A percentile compares a stretch with the other conserved stretches of the same genome.
Conservation (phyloP, 345 rosid genomes). For the Lepidium africanum region DNA sequence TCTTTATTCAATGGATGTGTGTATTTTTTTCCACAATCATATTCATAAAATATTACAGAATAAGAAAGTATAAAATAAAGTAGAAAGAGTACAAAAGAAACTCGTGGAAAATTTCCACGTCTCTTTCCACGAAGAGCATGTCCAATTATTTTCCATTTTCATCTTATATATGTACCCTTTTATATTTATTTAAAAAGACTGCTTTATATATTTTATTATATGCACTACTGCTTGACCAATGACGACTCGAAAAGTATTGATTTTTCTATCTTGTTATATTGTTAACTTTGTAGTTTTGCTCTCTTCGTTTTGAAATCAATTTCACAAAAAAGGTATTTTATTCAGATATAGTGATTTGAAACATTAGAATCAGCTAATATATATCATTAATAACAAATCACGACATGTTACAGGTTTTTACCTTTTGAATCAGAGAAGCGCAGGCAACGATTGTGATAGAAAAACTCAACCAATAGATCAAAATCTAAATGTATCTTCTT, state of each 20-base stretch:
- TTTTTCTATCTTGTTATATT: background rate
- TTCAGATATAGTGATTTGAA: background rate
- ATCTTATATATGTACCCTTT: background rate
- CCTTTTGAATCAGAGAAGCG: background rate
- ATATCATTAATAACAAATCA: background rate
- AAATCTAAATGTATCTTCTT: too few species aligned
- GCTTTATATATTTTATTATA: too few species aligned
- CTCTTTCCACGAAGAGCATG: constrained; percentile 22
- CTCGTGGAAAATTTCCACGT: constrained; percentile 15
- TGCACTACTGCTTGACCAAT: background rate
- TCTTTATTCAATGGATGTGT: constrained; percentile 26
- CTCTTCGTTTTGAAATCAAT: background rate
- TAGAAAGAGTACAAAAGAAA: constrained; percentile 8
- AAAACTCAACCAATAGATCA: too few species aligned
- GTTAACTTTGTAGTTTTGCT: background rate
- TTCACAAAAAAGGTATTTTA: background rate
- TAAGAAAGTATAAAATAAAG: background rate
- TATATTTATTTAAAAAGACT: background rate
- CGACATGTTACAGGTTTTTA: background rate
- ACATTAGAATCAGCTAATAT: background rate
- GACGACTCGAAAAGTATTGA: background rate
- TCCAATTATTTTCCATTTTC: constrained; percentile 7
- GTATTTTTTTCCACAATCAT: background rate
- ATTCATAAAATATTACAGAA: background rate
- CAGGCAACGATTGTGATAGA: too few species aligned